Base-by-base conservation (phyloP, 2,329 filamentous ascomycete genomes). In the Endocalyx cinctus region DNA sequence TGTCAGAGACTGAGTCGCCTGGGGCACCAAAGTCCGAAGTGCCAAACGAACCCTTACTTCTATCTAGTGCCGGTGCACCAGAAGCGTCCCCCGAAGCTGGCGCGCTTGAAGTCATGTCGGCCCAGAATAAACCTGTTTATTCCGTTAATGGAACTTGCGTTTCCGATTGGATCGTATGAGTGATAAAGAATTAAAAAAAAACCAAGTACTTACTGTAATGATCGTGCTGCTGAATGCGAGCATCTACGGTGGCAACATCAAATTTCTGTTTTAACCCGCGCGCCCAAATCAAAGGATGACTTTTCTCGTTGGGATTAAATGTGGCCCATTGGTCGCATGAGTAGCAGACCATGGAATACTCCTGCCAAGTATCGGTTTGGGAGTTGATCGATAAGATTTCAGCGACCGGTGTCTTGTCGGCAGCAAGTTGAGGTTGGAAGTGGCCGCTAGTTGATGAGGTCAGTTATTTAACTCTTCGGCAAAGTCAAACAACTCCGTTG, bases 231-330 rank as follows among this genome's bases (percentile, higher is more conserved):
- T 27, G 26, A 8, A 27, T 10, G 16, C 26, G 26, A 8, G 26
- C 26, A 27, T 27, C 26, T 27, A 15, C 8, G 7, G 10, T 13
- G 8, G 26, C 26, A 15, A 10, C 14, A 13, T 27, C 13, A 13
- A 27, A 27, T 10, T 10, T 15, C 14, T 27, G 26, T 8, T 27
- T 27, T 15, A 27, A 27, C 7, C 26, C 26, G 7, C 26, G 26
- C 26, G 26, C 26, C 26, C 26, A 27, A 10, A 27, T 27, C 7
- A 27, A 15, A 13, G 26, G 26, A 8, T 27, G 26, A 27, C 26
- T 27, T 8, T 10, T 27, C 16, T 15, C 14, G 8, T 12, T 13
- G 13, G 26, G 26, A 15, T 27, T 15, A 13, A 27, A 27, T 10
- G 26, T 27, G 14, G 13, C 7, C 26, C 26, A 27, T 13, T 13